Conservation (phyloP, 2,329 filamentous ascomycete species). For the Colletotrichum sp. region DNA sequence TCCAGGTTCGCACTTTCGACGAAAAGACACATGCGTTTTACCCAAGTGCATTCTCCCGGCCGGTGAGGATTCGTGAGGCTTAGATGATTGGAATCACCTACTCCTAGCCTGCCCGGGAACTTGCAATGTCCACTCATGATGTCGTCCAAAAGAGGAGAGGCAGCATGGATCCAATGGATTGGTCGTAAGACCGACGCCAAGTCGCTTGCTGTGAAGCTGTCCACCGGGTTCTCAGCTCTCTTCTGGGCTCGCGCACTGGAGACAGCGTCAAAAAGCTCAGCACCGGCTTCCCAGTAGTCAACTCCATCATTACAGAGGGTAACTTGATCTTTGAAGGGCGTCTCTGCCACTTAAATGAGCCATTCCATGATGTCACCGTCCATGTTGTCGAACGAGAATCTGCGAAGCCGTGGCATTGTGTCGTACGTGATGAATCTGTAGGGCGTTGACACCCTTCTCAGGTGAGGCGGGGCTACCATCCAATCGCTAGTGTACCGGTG, state of each 20-base stretch:
- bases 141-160: fast-evolving
- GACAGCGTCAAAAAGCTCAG: fast-evolving
- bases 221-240: fast-evolving
- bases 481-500: fast-evolving
- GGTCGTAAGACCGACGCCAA: neutral
- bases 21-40: neutral
- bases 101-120: neutral
- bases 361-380: neutral
- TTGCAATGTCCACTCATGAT: fast-evolving
- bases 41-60: neutral
- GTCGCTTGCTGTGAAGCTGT: neutral
- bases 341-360: neutral
- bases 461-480: too few species aligned
- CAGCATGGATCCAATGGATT: neutral
- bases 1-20: neutral
- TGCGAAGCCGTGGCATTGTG: neutral
- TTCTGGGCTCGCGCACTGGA: neutral
- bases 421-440: neutral
- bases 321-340: neutral
- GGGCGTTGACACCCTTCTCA: neutral
- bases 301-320: neutral
- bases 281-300: neutral
- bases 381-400: neutral
- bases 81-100: neutral
- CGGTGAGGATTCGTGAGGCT: neutral